Base-by-base conservation (phyloP, 441 rosid species). In the Daphne laureola region DNA sequence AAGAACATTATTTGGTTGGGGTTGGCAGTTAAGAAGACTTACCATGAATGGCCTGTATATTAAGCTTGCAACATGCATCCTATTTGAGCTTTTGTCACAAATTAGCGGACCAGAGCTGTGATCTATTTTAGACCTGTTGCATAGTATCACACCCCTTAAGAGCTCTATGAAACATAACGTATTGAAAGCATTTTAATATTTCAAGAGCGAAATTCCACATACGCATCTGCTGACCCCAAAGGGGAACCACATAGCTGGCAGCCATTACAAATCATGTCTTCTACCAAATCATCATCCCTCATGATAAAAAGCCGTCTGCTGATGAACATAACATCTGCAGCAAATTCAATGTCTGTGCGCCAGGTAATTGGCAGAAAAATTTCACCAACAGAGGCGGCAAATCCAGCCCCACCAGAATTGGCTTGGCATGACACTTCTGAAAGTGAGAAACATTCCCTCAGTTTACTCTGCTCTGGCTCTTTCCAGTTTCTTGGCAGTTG, bases 31-130 rank as follows among this genome's bases (percentile, higher is more conserved):
- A 31, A 55, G 60, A 56, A 57, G 15, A 14, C 61, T 45, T 72
- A 79, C 83, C 78, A 69, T 69, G 38, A 75, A 79, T 45, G 82
- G 81, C 70, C 83, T 70, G 43, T 75, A 82, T 40, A 82, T 75
- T 58, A 55, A 49, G 70, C 71, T 57, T 54, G 66, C 68, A 1
- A 18, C 68, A 63, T 82, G 89, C 56, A 67, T 59, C 49, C 61
- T 73, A 73, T 73, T 64, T 1, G 77, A 47, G 74, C 86, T 75
- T 68, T 69, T 74, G 8, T 66, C 64, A 56, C 86, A 70, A 57
- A 63, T 70, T 25, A 76, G 72, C 43, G 76, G 62, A 59, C 52
- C 54, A 23, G 67, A 53, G 43, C 45, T 63, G 46, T 67, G 60
- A 61, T 71, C 66, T 48, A 40, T 25, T 15, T 12, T 44, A 49